These are phyloP conservation scores for Cyberlindnera mrakii DNA, from an alignment of 805 yeast genomes.

Conservation along the genomic window DNA sequence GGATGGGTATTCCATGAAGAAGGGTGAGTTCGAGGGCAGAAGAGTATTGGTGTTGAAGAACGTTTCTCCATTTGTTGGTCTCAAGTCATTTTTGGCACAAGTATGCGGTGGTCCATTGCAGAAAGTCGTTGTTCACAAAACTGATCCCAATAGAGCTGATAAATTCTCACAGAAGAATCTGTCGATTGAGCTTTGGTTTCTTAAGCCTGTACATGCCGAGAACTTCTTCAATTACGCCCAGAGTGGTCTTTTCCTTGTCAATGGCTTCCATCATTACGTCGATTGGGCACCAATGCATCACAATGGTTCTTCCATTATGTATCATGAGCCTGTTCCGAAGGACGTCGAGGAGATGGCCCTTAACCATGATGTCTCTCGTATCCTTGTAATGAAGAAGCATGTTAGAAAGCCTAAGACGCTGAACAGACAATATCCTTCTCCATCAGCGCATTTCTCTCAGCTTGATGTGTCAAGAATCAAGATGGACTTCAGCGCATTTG, in stretches of 20 bases:
- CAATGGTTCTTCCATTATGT: not conserved
- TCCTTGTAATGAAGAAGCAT: constrained; percentile 16
- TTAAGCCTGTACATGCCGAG: constrained; percentile 46
- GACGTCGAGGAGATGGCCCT: constrained; percentile 21
- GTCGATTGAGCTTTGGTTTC: constrained; percentile 43
- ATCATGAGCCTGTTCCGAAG: constrained; percentile 1
- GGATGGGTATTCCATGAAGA: not conserved
- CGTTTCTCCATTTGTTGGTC: constrained; percentile 38
- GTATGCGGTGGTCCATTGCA: constrained; percentile 70
- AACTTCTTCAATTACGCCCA: constrained; percentile 45
- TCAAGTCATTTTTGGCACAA: constrained; percentile 46
- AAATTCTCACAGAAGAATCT: constrained; percentile 7
- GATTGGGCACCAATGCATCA: constrained; percentile 34
- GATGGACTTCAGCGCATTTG: constrained; percentile 49
- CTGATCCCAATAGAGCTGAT: not conserved
- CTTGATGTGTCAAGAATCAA: constrained; percentile 40
- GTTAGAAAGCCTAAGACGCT: constrained; percentile 13
- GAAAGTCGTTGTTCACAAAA: constrained; percentile 31
- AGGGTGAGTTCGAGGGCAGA: constrained; percentile 4
- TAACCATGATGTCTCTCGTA: not conserved
- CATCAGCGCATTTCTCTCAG: constrained; percentile 36
- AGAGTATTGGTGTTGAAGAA: constrained; percentile 33
- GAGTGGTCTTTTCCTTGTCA: constrained; percentile 50
- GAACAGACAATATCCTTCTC: constrained; percentile 33
- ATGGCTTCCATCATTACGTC: constrained; percentile 45